A percentile compares a stretch with the other conserved stretches of the same genome.
Evolutionary conservation across 768 basidiomycete genomes (phyloP).

Genomic region (Trametes meyenii): DNA sequence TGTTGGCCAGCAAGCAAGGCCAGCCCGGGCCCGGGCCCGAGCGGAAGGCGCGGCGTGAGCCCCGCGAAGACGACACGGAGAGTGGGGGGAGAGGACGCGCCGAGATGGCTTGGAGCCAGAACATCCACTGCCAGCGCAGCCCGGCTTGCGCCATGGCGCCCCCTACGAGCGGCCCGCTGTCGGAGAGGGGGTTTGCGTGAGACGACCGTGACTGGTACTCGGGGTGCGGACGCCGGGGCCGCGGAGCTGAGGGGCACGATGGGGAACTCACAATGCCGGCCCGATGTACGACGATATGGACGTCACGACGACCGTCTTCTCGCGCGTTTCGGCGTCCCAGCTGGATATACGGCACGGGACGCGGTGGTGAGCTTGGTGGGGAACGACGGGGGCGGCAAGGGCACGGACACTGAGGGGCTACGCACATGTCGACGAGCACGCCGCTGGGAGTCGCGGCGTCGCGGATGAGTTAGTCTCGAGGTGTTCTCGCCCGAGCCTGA

Average conservation of each 20-base stretch:
- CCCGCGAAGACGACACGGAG: not conserved
- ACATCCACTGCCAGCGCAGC: slow-evolving; percentile 65
- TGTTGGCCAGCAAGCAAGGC: no score
- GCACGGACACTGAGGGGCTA: no score
- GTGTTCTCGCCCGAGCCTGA: not conserved
- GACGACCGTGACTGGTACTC: no score
- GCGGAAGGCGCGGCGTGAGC: not conserved
- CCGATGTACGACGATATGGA: slow-evolving; percentile 56
- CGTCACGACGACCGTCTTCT: slow-evolving; percentile 64
- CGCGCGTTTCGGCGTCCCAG: slow-evolving; percentile 64
- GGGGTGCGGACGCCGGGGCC: no score
- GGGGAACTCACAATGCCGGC: slow-evolving; percentile 41
- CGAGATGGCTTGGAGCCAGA: slow-evolving; percentile 64
- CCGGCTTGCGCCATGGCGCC: slow-evolving; percentile 38
- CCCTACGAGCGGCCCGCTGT: slow-evolving; percentile 31
- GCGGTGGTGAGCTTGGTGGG: no score
- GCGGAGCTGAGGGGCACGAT: not conserved
- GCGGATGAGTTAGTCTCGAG: no score
- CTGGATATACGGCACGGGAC: no score
- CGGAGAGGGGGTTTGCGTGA: no score
- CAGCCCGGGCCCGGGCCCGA: no score
- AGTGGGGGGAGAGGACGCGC: slow-evolving; percentile 15
- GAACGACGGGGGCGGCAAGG: no score
- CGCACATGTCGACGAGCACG: no score
- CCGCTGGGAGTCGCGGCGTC: no score